Conservation (phyloP, 441 rosid genomes). For the Pelargonium cotyledonis region DNA sequence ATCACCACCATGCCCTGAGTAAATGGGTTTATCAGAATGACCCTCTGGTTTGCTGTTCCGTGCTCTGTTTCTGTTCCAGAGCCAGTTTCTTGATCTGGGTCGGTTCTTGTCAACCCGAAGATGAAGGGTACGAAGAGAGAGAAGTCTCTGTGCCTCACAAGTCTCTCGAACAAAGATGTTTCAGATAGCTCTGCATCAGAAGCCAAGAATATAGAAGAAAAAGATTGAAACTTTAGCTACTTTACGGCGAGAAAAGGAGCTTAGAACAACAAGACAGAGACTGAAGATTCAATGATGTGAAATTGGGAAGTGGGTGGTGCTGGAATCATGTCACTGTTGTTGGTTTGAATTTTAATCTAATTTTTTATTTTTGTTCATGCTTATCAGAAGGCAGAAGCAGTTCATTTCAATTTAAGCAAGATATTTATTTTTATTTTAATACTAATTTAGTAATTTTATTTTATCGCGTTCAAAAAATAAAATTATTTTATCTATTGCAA, state of each 20-base stretch:
- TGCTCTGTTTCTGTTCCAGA: slow-evolving; percentile 29
- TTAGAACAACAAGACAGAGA: no score
- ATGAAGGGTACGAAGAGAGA: slow-evolving; percentile 46
- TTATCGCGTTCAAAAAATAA: no score
- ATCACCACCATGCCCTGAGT: slow-evolving; percentile 49
- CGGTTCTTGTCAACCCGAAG: slow-evolving; percentile 29
- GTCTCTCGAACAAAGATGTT: slow-evolving; percentile 30
- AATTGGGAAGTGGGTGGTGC: neutral
- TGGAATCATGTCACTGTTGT: no score
- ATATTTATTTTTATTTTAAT: no score
- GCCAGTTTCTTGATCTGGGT: slow-evolving; percentile 27
- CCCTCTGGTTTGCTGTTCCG: no score
- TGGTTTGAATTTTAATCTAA: no score
- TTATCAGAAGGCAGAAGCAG: no score
- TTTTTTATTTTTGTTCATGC: no score
- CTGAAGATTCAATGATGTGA: neutral
- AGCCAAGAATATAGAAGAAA: slow-evolving; percentile 23
- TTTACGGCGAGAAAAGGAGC: neutral
- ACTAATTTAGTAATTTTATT: no score
- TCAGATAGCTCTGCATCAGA: slow-evolving; percentile 30
- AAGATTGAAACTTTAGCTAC: neutral
- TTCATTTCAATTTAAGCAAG: no score
- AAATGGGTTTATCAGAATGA: slow-evolving; percentile 51
- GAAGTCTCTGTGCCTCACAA: slow-evolving; percentile 40
- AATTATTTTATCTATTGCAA: no score